These are phyloP conservation scores for Cyclotella atomus DNA, from an alignment of 108 stramenopile genomes.

Conservation along the genomic window DNA sequence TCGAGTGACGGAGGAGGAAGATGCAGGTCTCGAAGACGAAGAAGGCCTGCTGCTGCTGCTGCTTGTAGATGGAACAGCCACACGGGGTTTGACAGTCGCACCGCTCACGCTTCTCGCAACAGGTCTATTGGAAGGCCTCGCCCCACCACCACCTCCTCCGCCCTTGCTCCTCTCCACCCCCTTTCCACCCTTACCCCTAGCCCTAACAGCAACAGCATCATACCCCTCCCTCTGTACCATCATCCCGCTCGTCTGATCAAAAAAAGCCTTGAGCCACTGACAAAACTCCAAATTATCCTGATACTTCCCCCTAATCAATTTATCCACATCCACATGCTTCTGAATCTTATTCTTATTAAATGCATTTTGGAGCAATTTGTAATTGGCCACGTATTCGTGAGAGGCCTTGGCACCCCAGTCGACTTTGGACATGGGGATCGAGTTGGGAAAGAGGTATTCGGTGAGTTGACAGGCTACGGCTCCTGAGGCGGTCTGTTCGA, in stretches of 20 bases:
- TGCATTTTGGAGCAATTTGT: conserved; percentile 96
- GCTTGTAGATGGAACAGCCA: background rate
- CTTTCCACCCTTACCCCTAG: conserved; percentile 90
- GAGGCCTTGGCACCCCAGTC: conserved; percentile 92
- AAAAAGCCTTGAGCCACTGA: conserved; percentile 98
- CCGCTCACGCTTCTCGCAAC: background rate
- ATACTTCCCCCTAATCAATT: conserved; percentile 90
- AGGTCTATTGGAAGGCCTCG: background rate
- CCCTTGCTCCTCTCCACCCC: conserved; percentile 28
- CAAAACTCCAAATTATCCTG: conserved; percentile 98
- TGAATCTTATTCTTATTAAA: conserved; percentile 87
- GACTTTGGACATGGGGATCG: conserved; percentile 92
- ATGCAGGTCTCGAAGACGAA: no score
- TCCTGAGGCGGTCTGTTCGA: conserved; percentile 97
- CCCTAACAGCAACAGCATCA: conserved; percentile 85
- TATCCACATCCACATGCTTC: conserved; percentile 94
- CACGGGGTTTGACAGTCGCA: background rate
- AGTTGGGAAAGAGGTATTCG: conserved; percentile 92
- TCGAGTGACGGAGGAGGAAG: conserved; percentile 13
- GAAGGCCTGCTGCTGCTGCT: no score
- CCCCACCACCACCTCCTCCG: conserved; percentile 12
- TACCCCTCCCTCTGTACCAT: conserved; percentile 77
- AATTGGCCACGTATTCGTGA: conserved; percentile 94
- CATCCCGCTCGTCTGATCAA: conserved; percentile 66
- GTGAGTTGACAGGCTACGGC: conserved; percentile 97